Evolutionary conservation across 192 early-diverging fungal species (phyloP), one percentile per base, ranked within the genome.

Genomic region (Chytriomyces sp.): DNA sequence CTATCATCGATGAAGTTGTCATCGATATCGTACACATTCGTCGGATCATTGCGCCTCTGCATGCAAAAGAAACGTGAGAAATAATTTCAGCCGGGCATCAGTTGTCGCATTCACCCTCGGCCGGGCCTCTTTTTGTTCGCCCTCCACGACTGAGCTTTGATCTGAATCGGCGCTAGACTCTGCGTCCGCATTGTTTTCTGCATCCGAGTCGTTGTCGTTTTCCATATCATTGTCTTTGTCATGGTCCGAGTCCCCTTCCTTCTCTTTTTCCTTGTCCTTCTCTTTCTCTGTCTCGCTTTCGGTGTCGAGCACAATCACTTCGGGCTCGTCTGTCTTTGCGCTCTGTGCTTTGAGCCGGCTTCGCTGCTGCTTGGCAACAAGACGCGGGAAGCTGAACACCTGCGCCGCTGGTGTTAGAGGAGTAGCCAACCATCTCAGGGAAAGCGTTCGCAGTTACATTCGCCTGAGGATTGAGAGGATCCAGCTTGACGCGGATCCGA

Each of bases 1-100:
- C 57, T 73, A 67, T 87, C 86, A 62, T 87, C 86, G 49, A 87
- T 87, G 69, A 87, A 87, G 61, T 82, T 83, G 69, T 87, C 86
- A 43, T 86, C 80, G 20, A 82, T 63, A 67, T 86, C 85, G 76
- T 86, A 86, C 5, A 82, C 79, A 26, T 80, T 74, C 28, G 82
- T 69, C n/a, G 78, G 82, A 50, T 77, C 78, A 43, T 43, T 72
- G 0, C 71, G 70, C 50, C 50, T 69, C 35, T 35, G 2, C 35
- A 35, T 35, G 35, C 35, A 35, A 35, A 2, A 35, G 35, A 59
- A 20, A n/a, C 57, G 18, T 59, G 18, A 7, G 57, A 16, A 20
- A 16, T 20, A 20, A 59, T 35, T 35, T 35, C 35, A 35, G 35
- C 35, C 3, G 35, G 35, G 35, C 35, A 35, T 35, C 35, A 35